Evolutionary conservation across 208 protist genomes (phyloP), one percentile per base, ranked within the genome.

Genomic region (Leptomonas seymouri): DNA sequence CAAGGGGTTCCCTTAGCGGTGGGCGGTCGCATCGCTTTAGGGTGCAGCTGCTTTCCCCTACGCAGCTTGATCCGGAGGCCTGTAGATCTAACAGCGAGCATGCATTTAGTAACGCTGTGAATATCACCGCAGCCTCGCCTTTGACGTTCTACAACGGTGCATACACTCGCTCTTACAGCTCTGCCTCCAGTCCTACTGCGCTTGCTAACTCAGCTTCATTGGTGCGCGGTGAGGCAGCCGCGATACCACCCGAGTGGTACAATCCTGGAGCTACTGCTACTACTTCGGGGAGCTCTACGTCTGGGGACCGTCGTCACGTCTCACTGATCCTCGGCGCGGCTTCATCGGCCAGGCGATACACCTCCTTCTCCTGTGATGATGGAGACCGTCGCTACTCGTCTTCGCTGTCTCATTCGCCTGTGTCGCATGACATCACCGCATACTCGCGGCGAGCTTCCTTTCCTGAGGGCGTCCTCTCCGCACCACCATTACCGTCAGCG

Each of bases 21-120:
- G 30, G 59, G 25, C 61, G 23, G 15, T 75, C 69, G 7, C 69
- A 63, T 45, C 69, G 69, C 61, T 75, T 75, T 25, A 51, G 61
- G 8, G 18, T 67, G 51, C 61, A 60, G 54, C 64, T 75, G 27
- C 15, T 75, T 0, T 75, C 69, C n/a, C 69, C 69, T 36, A 14
- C 44, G n/a, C n/a, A n/a, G 1, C 11, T 18, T 28, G 61, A 64
- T 16, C 12, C 53, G 3, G 21, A 44, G 21, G 21, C 21, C 18
- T 3, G 20, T 12, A 27, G 8, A 1, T 28, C 31, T 16, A 45
- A 12, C 14, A 48, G 25, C 25, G 12, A 12, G 3, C 39, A 9
- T 23, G 0, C 2, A 1, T 23, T 27, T 14, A 1, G 18, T 34
- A 45, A 12, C 7, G 28, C 54, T 27, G 15, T 15, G 18, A 7